These are phyloP conservation scores for Sarcocystis neurona DNA, from an alignment of 169 alveolate genomes.

Conservation along the genomic window DNA sequence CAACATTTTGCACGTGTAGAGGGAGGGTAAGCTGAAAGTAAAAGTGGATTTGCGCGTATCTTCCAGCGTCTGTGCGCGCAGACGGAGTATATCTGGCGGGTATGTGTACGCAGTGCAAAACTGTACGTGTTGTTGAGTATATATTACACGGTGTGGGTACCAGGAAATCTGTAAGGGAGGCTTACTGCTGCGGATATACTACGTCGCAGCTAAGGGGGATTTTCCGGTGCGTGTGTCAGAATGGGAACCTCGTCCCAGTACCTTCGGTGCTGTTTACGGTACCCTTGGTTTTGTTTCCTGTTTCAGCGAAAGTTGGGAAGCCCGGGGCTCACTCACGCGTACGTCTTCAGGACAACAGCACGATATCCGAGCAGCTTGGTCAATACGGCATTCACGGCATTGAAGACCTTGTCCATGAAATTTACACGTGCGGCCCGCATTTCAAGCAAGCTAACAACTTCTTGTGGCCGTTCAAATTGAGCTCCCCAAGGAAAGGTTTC, in stretches of 20 bases:
- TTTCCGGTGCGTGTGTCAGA: not conserved
- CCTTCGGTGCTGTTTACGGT: not conserved
- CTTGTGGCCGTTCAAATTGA: slow-evolving; percentile 99
- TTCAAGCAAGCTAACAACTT: slow-evolving; percentile 98
- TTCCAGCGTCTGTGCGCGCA: too few relatives aligned
- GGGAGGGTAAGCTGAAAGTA: too few relatives aligned
- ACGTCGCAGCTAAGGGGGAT: too few relatives aligned
- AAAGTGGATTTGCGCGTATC: too few relatives aligned
- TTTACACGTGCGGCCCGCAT: slow-evolving; percentile 97
- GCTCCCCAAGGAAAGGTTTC: slow-evolving; percentile 98
- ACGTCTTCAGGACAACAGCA: slow-evolving; percentile 87
- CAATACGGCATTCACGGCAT: slow-evolving; percentile 80
- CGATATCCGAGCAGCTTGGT: slow-evolving; percentile 86
- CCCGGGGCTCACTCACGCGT: slow-evolving; percentile 89
- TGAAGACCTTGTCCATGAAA: slow-evolving; percentile 98
- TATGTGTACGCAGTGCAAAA: too few relatives aligned
- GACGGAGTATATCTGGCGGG: too few relatives aligned
- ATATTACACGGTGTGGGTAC: too few relatives aligned
- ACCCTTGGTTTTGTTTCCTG: not conserved
- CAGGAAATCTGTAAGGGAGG: too few relatives aligned
- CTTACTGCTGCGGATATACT: not conserved
- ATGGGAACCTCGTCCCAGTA: not conserved
- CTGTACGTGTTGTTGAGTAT: too few relatives aligned
- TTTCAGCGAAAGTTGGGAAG: slow-evolving; percentile 77
- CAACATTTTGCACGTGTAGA: too few relatives aligned